Conservation (phyloP, 2,329 filamentous ascomycete genomes). For the Paecilomyces sp. region DNA sequence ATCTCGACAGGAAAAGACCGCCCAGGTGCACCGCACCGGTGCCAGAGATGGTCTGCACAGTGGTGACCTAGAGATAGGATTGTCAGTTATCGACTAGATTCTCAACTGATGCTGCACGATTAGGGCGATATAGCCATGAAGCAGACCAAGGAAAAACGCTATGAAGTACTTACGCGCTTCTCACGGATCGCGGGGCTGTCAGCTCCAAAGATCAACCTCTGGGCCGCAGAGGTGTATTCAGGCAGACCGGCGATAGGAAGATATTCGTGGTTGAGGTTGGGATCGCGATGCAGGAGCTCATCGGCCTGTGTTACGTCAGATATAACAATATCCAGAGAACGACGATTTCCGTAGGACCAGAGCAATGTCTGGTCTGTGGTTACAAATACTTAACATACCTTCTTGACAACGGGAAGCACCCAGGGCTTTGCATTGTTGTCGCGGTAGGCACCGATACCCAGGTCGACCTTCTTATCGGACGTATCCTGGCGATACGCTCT, state of each 20-base stretch:
- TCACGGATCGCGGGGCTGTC: conserved; percentile 77
- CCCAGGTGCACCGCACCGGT: conserved; percentile 93
- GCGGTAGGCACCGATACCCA: conserved; percentile 92
- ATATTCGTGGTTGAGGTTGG: conserved; percentile 94
- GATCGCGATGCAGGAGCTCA: conserved; percentile 78
- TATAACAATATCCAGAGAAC: not conserved
- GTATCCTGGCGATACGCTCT: conserved; percentile 77
- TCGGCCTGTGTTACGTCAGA: conserved; percentile 60
- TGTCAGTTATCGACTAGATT: not conserved
- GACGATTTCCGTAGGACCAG: not conserved
- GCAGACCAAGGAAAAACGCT: conserved; percentile 12
- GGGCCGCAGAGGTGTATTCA: conserved; percentile 80
- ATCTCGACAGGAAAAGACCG: conserved; percentile 86
- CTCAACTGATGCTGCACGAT: not conserved
- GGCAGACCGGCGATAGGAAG: conserved; percentile 87
- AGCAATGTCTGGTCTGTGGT: no score
- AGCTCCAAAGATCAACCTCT: conserved; percentile 77
- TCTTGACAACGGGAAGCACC: conserved; percentile 92
- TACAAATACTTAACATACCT: conserved; percentile 49
- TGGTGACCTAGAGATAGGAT: conserved; percentile 46
- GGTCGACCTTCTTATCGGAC: conserved; percentile 74
- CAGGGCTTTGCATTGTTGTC: conserved; percentile 95
- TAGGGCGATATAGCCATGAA: not conserved
- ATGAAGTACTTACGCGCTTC: conserved; percentile 53
- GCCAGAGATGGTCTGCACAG: conserved; percentile 92